Conservation (phyloP, 2,329 filamentous ascomycete species). For the Shiraia sp. region DNA sequence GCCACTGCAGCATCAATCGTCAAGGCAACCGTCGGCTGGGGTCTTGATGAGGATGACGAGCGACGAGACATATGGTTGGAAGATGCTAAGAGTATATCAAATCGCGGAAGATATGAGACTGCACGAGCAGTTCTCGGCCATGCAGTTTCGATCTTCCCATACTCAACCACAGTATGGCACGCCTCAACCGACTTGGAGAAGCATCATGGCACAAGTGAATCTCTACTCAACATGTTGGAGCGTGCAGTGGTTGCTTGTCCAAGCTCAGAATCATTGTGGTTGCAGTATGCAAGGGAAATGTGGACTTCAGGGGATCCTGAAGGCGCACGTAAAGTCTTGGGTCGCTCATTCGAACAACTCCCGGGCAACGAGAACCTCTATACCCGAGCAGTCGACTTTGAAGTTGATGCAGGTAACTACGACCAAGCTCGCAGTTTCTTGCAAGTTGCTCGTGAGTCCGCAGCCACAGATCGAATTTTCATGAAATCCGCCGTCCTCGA, state of each 20-base stretch:
- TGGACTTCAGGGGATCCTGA: constrained; percentile 88
- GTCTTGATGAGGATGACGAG: constrained; percentile 93
- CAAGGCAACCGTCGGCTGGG: constrained; percentile 88
- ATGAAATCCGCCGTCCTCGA: constrained; percentile 96
- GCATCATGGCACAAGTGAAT: constrained; percentile 81
- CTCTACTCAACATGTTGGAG: constrained; percentile 82
- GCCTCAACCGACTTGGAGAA: constrained; percentile 90
- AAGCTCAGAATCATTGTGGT: constrained; percentile 88
- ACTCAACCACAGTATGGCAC: constrained; percentile 85
- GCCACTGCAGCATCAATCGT: constrained; percentile 89
- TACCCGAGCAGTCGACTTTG: constrained; percentile 93
- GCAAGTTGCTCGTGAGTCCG: constrained; percentile 79
- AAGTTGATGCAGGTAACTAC: constrained; percentile 83
- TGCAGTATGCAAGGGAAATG: constrained; percentile 93
- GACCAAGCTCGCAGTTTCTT: constrained; percentile 83
- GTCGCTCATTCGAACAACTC: constrained; percentile 89
- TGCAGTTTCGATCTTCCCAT: constrained; percentile 84
- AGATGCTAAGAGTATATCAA: constrained; percentile 82
- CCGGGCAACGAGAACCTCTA: constrained; percentile 98
- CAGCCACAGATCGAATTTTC: constrained; percentile 94
- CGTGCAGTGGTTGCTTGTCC: constrained; percentile 94
- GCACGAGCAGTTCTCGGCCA: constrained; percentile 93
- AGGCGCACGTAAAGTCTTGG: constrained; percentile 82
- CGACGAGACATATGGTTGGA: constrained; percentile 95
- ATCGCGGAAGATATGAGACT: constrained; percentile 82